Base-by-base conservation (phyloP, 2,329 filamentous ascomycete species). In the Arthrobotrys musiformis region DNA sequence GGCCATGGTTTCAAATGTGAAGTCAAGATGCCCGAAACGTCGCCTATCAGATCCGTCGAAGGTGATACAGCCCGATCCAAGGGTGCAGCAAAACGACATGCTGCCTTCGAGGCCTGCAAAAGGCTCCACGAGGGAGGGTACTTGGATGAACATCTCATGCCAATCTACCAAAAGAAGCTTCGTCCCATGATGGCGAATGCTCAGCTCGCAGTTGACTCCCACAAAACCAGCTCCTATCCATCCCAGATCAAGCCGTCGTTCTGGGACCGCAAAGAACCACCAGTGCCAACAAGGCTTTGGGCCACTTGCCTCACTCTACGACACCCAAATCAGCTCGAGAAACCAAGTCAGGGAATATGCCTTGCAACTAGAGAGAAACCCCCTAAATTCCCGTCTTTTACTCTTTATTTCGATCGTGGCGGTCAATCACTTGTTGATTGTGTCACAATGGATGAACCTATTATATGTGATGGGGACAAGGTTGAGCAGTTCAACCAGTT, bases 101-200 rank as follows among this genome's bases (percentile, higher is more conserved):
- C 94, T 2, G 94, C 95, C 0, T 98, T 94, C 82, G 89, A 93
- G 81, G 89, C 91, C 61, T 97, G 94, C 81, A 82, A 93, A 0
- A 82, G 89, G 78, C 86, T 99, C 15, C 86, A 90, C 56, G 86
- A 88, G 73, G 87, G 87, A 64, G 88, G 88, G 1, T 89, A 91
- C 75, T 85, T 99, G 4, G 89, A 97, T 81, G 87, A 90, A 0
- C 85, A 93, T 81, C 86, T 98, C 1, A 87, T 92, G 68, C 92
- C 95, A 0, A 88, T 88, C 0, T 92, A 92, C 76, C 86, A 86
- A 19, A 33, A 26, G 28, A 94, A 91, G 81, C 86, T 87, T 42
- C 85, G 95, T 0, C 94, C 93, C 2, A 87, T 85, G 0, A 94
- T 96, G 91, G 88, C 92, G n/a, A 97, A 97, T 82, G 93, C 94